Evolutionary conservation across 768 basidiomycete species (phyloP), one percentile per base, ranked within the genome.

Genomic region (Macrocybe gigantea): DNA sequence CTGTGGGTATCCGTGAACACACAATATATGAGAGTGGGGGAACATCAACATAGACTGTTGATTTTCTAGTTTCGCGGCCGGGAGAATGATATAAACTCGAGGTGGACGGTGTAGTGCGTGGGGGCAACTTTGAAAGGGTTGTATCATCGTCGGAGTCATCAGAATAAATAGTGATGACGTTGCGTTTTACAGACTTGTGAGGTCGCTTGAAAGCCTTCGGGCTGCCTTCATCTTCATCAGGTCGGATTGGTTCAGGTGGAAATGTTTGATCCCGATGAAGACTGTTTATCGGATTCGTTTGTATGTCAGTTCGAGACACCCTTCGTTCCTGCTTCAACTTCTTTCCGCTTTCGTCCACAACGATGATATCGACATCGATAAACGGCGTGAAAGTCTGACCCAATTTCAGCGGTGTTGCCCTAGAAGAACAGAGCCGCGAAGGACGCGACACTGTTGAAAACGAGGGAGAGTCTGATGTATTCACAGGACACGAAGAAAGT

Each of bases 301-400:
- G 66, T 4, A 74, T 52, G 44, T 72, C 67, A 12, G 72, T 64
- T 40, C 72, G 67, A 4, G 81, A 80, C 7, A 80, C 67, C 47
- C 88, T 70, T 50, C 74, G 68, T 60, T 89, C 88, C 57, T 79
- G 73, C 47, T 72, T 76, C 38, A 89, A 50, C 33, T 69, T 77
- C 43, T 62, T 69, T 9, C 88, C 88, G 31, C 68, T 58, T 31
- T 75, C 72, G 59, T 90, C 86, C 15, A 88, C 47, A 33, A 85
- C 68, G 34, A 82, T 66, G 44, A 90, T 88, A 40, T 89, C 83
- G 43, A 88, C 68, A 36, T 80, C 72, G 9, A 88, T 72, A 13
- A 77, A 61, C 1, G 79, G 76, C 1, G 74, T 68, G 36, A 67
- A 65, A 6, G 72, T 65, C 50, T 65, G 64, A 42, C 55, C 64